phyloP scores from a whole-genome alignment of 129 eudicot genomes.

The Escallonia rubra region DNA sequence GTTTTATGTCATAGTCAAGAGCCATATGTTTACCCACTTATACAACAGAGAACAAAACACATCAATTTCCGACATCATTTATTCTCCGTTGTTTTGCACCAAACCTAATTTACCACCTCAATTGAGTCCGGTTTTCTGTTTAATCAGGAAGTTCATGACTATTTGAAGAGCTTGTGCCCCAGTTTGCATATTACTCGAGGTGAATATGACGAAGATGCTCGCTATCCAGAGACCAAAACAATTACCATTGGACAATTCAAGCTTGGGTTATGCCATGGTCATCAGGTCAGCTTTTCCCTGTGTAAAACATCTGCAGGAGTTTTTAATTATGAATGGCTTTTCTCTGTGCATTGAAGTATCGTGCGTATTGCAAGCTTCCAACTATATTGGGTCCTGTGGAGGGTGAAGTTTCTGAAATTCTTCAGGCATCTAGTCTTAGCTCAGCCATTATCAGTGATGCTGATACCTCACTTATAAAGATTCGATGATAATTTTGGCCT shows the following conservation, averaged over 20 bases:
- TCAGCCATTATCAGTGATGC: background rate
- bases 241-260: constrained; percentile 94
- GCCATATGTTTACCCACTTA: too few species aligned
- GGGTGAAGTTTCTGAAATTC: too few species aligned
- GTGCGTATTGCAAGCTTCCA: background rate
- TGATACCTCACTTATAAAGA: background rate
- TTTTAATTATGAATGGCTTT: too few species aligned
- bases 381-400: too few species aligned
- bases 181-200: constrained; percentile 92
- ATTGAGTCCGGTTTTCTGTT: background rate
- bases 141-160: constrained; percentile 91
- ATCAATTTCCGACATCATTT: too few species aligned
- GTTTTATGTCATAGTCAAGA: too few species aligned
- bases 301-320: too few species aligned
- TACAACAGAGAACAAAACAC: too few species aligned
- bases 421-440: too few species aligned
- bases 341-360: too few species aligned
- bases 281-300: constrained; percentile 55
- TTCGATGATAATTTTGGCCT: background rate
- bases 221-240: constrained; percentile 87
- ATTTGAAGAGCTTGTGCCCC: constrained; percentile 85
- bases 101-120: background rate
- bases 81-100: too few species aligned
- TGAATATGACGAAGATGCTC: constrained; percentile 96
- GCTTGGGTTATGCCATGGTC: constrained; percentile 98